A percentile compares a stretch with the other conserved stretches of the same genome.
Evolutionary conservation across 306 rosid species (phyloP).

Genomic region (Acacia acuminata): DNA sequence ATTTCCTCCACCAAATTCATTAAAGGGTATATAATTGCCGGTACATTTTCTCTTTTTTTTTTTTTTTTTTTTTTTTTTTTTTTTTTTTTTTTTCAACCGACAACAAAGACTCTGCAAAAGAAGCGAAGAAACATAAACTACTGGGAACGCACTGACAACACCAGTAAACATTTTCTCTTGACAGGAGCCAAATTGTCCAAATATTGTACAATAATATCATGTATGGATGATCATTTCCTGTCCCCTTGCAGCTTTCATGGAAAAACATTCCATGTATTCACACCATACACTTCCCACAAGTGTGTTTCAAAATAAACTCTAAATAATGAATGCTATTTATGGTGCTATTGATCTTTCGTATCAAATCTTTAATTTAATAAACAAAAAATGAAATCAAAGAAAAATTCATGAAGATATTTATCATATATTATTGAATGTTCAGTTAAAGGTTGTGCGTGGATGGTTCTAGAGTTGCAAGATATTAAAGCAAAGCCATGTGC

Average conservation of each 20-base stretch:
- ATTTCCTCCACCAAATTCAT: not conserved
- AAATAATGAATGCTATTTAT: no score
- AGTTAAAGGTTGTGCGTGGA: not conserved
- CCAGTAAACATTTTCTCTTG: no score
- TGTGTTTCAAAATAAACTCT: no score
- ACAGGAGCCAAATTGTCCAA: not conserved
- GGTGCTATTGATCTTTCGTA: not conserved
- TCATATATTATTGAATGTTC: not conserved
- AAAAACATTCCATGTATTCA: not conserved
- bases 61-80: no score
- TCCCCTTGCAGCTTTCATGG: not conserved
- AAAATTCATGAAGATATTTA: not conserved
- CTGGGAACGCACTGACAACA: no score
- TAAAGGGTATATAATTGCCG: not conserved
- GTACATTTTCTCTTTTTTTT: no score
- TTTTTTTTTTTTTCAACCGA: no score
- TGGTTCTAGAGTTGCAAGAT: not conserved
- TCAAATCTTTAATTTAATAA: no score
- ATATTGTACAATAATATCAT: not conserved
- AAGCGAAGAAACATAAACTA: no score
- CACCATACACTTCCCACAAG: not conserved
- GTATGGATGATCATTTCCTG: not conserved
- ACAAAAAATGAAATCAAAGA: not conserved
- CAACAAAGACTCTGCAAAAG: no score
- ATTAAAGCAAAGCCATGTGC: not conserved